Evolutionary conservation across 768 basidiomycete species (phyloP), one percentile per base, ranked within the genome.

Genomic region (Russula vinacea): DNA sequence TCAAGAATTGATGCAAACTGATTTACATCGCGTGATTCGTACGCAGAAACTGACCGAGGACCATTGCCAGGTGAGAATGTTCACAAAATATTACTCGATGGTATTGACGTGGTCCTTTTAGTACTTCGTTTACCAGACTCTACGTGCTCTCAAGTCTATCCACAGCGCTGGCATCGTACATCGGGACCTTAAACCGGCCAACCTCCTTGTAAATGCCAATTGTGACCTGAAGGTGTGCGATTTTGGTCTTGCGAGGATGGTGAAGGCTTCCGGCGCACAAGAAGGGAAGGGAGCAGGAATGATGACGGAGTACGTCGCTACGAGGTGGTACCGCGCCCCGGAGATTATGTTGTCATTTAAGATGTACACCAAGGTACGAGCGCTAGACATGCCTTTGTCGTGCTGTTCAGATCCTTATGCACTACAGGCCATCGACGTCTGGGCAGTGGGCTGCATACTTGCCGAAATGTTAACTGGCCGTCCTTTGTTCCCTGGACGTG

Each of bases 301-400:
- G 64, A 87, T 88, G 87, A 88, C 87, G 26, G 88, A 90, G 76
- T 92, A 92, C 70, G 93, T 96, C 58, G 92, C 93, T 2, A 95
- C 94, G 58, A 78, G 93, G 59, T 95, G 92, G 93, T 96, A 94
- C 73, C 85, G 92, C 54, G 93, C 94, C 0, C 92, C 92, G 0
- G 94, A 96, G 75, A 93, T 95, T 72, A 96, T 96, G 93, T 79
- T 94, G 57, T 91, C 89, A 3, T 94, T 94, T 84, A 92, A 92
- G 78, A 89, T 89, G 85, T 88, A 89, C 73, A 87, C 86, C 62
- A 87, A 87, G 79, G 87, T 84, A 67, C 32, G 69, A 42, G 39
- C 26, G 44, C 58, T 45, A 29, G 37, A 54, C 44, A 68, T 59
- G 22, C 26, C n/a, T 32, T 37, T 16, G 5, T 13, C 22, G 17